Evolutionary conservation across 352 stramenopile genomes (phyloP).

Genomic region (Globisporangium middletonii): DNA sequence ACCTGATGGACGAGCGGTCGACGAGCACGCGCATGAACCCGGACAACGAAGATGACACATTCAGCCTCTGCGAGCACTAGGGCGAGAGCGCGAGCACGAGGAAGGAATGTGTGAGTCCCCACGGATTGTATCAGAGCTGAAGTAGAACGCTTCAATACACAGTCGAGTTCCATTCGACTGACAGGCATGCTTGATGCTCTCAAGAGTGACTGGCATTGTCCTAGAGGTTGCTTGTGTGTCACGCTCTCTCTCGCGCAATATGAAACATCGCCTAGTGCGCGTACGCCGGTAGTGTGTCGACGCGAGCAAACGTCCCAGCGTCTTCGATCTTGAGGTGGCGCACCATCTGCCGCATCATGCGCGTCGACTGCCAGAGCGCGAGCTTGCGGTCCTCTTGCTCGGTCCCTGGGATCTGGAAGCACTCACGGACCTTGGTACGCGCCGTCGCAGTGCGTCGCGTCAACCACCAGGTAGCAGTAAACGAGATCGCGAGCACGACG

Average conservation of each 20-base stretch:
- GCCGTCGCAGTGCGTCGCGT: background rate
- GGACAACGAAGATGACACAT: too few species aligned
- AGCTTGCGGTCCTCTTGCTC: background rate
- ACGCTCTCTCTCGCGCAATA: too few species aligned
- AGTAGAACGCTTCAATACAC: too few species aligned
- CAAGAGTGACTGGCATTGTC: background rate
- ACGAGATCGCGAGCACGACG: background rate
- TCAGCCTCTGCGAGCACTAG: too few species aligned
- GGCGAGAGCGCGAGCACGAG: too few species aligned
- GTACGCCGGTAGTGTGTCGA: constrained; percentile 24
- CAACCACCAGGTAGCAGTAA: background rate
- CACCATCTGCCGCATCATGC: constrained; percentile 29
- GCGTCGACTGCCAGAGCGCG: constrained; percentile 12
- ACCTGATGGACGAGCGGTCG: too few species aligned
- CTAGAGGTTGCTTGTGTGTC: background rate
- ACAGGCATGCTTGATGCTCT: too few species aligned
- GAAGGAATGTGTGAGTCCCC: too few species aligned
- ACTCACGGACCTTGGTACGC: background rate
- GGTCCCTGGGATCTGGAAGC: background rate
- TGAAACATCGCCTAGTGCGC: background rate
- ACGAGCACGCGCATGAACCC: too few species aligned
- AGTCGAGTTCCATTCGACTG: too few species aligned
- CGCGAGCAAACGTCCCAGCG: constrained; percentile 7
- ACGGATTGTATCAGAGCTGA: too few species aligned
- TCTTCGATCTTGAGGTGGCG: constrained; percentile 29